Evolutionary conservation across 2,329 filamentous ascomycete genomes (phyloP).

Genomic region (Raffaelea albimanens): DNA sequence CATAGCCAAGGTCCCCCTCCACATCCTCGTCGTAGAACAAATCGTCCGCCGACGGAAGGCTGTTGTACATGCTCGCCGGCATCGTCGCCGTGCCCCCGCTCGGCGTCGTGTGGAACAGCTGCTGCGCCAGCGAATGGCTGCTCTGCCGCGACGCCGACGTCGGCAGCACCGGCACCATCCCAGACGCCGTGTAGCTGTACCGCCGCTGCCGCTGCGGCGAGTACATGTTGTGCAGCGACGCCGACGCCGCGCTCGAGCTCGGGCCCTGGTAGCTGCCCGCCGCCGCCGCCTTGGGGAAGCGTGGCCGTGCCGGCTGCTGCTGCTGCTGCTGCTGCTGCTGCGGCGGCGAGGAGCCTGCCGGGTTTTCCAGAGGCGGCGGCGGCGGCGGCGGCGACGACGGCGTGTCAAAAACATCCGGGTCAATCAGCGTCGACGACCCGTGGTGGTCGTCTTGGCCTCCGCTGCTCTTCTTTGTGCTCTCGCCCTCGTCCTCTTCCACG

Average conservation of each 20-base stretch:
- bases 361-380: constrained; percentile 6
- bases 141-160: constrained; percentile 31
- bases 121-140: constrained; percentile 42
- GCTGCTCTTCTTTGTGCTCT: background rate
- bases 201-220: constrained; percentile 34
- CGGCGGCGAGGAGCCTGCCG: constrained; percentile 4
- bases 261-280: no score
- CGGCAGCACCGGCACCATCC: no score
- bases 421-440: constrained; percentile 5
- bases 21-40: constrained; percentile 48
- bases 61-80: no score
- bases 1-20: constrained; percentile 89
- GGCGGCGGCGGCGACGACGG: constrained; percentile 14
- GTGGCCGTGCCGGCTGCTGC: constrained; percentile 10
- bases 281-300: constrained; percentile 18
- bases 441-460: background rate
- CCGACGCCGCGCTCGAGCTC: constrained; percentile 12
- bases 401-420: constrained; percentile 4
- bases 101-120: constrained; percentile 44
- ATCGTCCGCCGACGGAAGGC: constrained; percentile 6
- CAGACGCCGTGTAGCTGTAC: constrained; percentile 36
- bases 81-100: no score
- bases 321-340: constrained; percentile 13
- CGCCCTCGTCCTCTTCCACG: constrained; percentile 28
- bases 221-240: constrained; percentile 29